phyloP scores from a whole-genome alignment of 1,284 basidiomycete species.

The Ceraceosorus guamensis region DNA sequence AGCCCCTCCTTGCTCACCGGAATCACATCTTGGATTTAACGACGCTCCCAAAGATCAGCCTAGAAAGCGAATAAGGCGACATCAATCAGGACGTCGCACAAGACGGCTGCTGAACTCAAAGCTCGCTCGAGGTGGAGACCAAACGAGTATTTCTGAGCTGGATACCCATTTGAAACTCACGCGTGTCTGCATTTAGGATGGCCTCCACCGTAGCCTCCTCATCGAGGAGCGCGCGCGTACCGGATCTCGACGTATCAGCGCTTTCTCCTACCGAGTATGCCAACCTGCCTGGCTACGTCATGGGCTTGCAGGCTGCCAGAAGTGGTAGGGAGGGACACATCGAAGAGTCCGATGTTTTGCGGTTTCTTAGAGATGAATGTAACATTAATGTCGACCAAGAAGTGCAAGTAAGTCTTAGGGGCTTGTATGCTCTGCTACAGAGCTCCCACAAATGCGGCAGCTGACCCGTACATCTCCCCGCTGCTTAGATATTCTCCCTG shows the following conservation, averaged over 20 bases:
- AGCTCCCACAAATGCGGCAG: neutral
- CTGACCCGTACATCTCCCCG: neutral
- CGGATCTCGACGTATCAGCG: constrained; percentile 17
- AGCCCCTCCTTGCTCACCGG: no score
- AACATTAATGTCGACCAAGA: constrained; percentile 40
- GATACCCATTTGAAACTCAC: no score
- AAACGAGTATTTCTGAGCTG: no score
- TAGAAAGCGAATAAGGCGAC: no score
- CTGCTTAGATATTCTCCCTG: constrained; percentile 37
- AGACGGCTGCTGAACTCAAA: no score
- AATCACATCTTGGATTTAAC: no score
- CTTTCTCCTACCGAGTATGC: constrained; percentile 43
- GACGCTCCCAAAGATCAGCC: no score
- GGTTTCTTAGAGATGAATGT: constrained; percentile 40
- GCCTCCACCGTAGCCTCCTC: no score
- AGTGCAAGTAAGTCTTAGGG: constrained; percentile 22
- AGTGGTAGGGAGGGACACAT: constrained; percentile 35
- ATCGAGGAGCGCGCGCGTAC: no score
- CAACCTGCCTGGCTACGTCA: constrained; percentile 32
- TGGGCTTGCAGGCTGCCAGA: constrained; percentile 34
- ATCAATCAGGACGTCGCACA: no score
- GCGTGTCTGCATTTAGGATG: no score
- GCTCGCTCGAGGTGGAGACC: no score
- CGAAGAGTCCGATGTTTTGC: constrained; percentile 43
- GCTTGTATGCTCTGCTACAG: neutral